Conservation (phyloP, 495 filamentous ascomycete genomes). For the Hypomontagnella monticulosa region DNA sequence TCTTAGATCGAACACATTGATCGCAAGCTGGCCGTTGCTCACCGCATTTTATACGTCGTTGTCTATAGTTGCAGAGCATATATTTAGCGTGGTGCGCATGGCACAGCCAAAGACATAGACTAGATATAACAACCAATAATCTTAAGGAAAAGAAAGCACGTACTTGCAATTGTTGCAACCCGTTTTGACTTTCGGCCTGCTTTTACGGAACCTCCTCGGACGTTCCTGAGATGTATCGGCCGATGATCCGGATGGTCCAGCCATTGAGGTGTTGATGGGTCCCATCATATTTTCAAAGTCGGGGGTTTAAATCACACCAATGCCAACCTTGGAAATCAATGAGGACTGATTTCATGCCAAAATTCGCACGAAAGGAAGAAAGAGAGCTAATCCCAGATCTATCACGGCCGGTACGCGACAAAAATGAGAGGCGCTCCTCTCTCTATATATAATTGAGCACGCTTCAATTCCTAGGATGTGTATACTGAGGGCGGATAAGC, state of each 20-base stretch:
- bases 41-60: constrained; percentile 73
- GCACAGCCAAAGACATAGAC: constrained; percentile 16
- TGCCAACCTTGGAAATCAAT: background rate
- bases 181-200: constrained; percentile 63
- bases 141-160: constrained; percentile 35
- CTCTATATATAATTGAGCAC: constrained; percentile 4
- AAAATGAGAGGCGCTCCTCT: constrained; percentile 3
- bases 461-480: constrained; percentile 3
- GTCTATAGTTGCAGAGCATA: constrained; percentile 51
- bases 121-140: constrained; percentile 13
- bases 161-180: constrained; percentile 69
- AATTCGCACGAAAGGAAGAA: background rate
- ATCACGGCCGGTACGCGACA: background rate
- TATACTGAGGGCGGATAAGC: constrained; percentile 12
- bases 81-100: constrained; percentile 27
- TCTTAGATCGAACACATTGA: constrained; percentile 64
- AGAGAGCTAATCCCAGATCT: background rate
- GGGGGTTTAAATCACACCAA: constrained; percentile 12
- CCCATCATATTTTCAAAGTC: constrained; percentile 22
- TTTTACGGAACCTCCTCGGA: constrained; percentile 52
- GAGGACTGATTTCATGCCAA: constrained; percentile 20
- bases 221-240: constrained; percentile 23
- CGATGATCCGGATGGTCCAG: constrained; percentile 12
- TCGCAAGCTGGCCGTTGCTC: constrained; percentile 67
- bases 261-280: constrained; percentile 7